Base-by-base conservation (phyloP, 371 early-diverging fungal species). In the Zancudomyces culisetae region DNA sequence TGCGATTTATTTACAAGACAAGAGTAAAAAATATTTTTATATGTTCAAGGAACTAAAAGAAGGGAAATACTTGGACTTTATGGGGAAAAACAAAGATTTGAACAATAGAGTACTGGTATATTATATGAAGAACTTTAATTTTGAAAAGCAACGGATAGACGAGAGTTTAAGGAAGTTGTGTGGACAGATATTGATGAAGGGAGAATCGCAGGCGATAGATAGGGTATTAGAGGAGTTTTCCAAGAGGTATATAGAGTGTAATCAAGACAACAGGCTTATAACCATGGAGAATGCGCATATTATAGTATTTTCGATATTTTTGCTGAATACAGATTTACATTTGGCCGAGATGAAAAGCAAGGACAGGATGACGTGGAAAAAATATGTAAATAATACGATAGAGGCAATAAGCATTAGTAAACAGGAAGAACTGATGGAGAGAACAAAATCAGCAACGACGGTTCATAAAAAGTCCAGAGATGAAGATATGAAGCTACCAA, bases 281-380 rank as follows among this genome's bases (percentile, higher is more conserved):
- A 58, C 59, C 1, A 57, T 57, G 61, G 81, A 81, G 53, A 80
- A 83, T 20, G 86, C 88, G 0, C 84, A 94, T 60, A 84, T 84
- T 19, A 76, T 90, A 27, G 73, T 83, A 0, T 91, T 86, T 55
- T 90, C 90, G 4, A 46, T 90, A 2, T 64, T 94, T 41, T 60
- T 94, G 35, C 72, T 94, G 1, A 93, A 93, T 64, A 94, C 95
- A 0, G 95, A 94, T 63, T 69, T 92, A 29, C 86, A 90, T 59
- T 76, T 85, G 28, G 87, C 86, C 18, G 78, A 80, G 57, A 77
- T 70, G 42, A 73, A 76, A 26, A 68, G 64, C 1, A 69, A 57
- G 24, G 58, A 61, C 29, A 59, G 70, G 15, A 79, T 79, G 76
- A 55, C 64, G 10, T 60, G 62, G 55, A 67, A 64, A 41, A 54